These are phyloP conservation scores for Clonostachys byssicola DNA, from an alignment of 2,329 filamentous ascomycete genomes.

Conservation along the genomic window DNA sequence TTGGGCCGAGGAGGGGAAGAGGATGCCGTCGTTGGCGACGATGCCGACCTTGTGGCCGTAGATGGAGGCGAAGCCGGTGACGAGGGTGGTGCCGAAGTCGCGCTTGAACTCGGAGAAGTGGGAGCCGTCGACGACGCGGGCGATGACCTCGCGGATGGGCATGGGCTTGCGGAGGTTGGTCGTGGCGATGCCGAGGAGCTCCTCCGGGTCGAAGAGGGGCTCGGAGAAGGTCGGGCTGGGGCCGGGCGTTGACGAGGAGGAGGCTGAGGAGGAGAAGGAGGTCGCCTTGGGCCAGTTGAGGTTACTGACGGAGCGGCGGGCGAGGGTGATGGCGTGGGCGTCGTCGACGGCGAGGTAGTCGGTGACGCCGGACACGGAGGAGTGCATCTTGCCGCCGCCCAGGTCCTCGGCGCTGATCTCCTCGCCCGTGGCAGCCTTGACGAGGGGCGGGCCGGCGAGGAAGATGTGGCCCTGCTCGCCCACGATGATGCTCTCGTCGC, in stretches of 20 bases:
- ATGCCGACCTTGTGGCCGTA: slow-evolving; percentile 90
- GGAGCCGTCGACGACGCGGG: slow-evolving; percentile 86
- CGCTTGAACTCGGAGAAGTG: slow-evolving; percentile 94
- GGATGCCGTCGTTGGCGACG: slow-evolving; percentile 91
- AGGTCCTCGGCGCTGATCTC: slow-evolving; percentile 87
- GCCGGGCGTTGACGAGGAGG: slow-evolving; percentile 11
- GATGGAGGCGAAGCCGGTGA: slow-evolving; percentile 88
- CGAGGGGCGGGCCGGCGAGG: slow-evolving; percentile 86
- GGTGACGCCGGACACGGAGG: slow-evolving; percentile 85
- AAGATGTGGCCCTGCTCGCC: slow-evolving; percentile 96
- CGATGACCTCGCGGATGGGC: slow-evolving; percentile 85
- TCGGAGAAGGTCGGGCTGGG: slow-evolving; percentile 55
- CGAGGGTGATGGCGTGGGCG: slow-evolving; percentile 83
- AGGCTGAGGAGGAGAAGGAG: slow-evolving; percentile 21
- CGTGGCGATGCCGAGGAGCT: slow-evolving; percentile 84
- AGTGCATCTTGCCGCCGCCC: slow-evolving; percentile 86
- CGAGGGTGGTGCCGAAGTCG: slow-evolving; percentile 81
- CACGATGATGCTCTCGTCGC: slow-evolving; percentile 95
- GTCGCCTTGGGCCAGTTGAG: slow-evolving; percentile 73
- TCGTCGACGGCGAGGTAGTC: slow-evolving; percentile 95
- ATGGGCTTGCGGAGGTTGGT: slow-evolving; percentile 86
- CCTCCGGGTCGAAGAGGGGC: slow-evolving; percentile 73
- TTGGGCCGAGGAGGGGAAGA: slow-evolving; percentile 83
- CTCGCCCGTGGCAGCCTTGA: slow-evolving; percentile 94
- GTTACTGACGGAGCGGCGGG: slow-evolving; percentile 78